phyloP scores from a whole-genome alignment of 1,284 basidiomycete genomes.

The Waitea zeae region DNA sequence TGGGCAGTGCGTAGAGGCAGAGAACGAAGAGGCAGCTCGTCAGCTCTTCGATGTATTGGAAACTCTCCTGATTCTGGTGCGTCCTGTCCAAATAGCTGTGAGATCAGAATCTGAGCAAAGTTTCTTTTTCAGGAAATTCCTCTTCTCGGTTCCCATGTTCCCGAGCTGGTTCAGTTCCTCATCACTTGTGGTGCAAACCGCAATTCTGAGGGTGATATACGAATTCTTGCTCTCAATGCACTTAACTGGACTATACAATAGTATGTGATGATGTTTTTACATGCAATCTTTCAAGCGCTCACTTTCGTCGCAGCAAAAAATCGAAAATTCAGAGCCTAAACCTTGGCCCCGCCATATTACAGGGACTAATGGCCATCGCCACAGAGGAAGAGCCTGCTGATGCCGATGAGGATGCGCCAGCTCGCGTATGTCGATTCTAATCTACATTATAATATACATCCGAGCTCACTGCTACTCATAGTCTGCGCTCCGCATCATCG shows the following conservation, averaged over 20 bases:
- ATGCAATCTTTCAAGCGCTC: slow-evolving; percentile 1
- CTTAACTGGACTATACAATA: slow-evolving; percentile 95
- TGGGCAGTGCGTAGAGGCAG: slow-evolving; percentile 70
- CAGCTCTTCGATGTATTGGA: slow-evolving; percentile 94
- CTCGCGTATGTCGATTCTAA: slow-evolving; percentile 41
- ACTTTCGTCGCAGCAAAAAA: slow-evolving; percentile 64
- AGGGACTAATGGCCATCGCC: slow-evolving; percentile 87
- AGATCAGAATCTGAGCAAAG: slow-evolving; percentile 2
- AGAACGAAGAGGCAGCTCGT: slow-evolving; percentile 72
- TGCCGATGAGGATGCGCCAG: slow-evolving; percentile 81
- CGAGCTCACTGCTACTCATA: slow-evolving; percentile 14
- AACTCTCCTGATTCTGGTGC: slow-evolving; percentile 80
- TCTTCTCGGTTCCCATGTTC: slow-evolving; percentile 77
- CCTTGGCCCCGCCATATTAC: slow-evolving; percentile 77
- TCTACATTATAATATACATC: too few relatives aligned
- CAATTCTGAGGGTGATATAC: slow-evolving; percentile 64
- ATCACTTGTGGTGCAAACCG: slow-evolving; percentile 74
- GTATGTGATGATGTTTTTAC: slow-evolving; percentile 19
- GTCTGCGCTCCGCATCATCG: slow-evolving; percentile 91
- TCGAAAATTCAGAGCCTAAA: slow-evolving; percentile 82
- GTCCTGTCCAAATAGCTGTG: too few relatives aligned
- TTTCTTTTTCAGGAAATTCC: slow-evolving; percentile 60
- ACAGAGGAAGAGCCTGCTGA: slow-evolving; percentile 84
- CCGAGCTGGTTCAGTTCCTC: slow-evolving; percentile 82
- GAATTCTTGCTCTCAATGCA: slow-evolving; percentile 86